phyloP scores from a whole-genome alignment of 352 stramenopile genomes.

The Phytophthora litchii region DNA sequence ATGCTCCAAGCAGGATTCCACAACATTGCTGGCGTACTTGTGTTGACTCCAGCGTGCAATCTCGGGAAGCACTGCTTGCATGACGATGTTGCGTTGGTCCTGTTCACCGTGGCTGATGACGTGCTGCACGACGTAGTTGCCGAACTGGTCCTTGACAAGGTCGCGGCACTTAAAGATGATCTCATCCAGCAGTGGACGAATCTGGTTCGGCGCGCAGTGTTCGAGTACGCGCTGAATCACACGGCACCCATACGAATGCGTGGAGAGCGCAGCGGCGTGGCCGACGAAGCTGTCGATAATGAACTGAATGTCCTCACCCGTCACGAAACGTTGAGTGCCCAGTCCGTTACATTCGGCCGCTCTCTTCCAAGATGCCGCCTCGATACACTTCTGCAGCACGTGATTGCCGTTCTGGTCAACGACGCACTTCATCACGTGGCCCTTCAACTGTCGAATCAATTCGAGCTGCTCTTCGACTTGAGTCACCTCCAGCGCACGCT shows the following conservation, averaged over 20 bases:
- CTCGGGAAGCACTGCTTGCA: constrained; percentile 86
- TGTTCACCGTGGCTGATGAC: constrained; percentile 94
- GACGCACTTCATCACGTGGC: constrained; percentile 92
- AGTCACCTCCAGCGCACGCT: constrained; percentile 91
- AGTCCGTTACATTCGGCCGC: constrained; percentile 24
- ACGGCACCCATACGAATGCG: constrained; percentile 98
- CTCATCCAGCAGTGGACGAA: constrained; percentile 92
- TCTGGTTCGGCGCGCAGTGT: constrained; percentile 92
- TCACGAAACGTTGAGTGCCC: constrained; percentile 44
- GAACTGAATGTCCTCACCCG: constrained; percentile 95
- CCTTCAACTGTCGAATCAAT: constrained; percentile 81
- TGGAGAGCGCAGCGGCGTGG: constrained; percentile 91
- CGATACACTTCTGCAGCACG: constrained; percentile 99
- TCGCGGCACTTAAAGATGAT: constrained; percentile 92
- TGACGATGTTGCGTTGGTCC: constrained; percentile 82
- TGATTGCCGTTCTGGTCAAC: constrained; percentile 99
- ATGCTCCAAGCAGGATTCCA: constrained; percentile 94
- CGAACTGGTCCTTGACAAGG: constrained; percentile 96
- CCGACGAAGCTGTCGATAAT: constrained; percentile 96
- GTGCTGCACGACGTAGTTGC: constrained; percentile 99
- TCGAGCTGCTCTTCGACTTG: constrained; percentile 72
- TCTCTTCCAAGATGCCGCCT: constrained; percentile 77
- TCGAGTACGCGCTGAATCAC: constrained; percentile 98
- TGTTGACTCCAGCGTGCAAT: constrained; percentile 93
- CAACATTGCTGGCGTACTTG: constrained; percentile 97